Percentiles rank a stretch among this genome's conserved stretches.
Evolutionary conservation across 176 grass and related monocot genomes (phyloP).

Genomic region (Phoenix dactylifera): DNA sequence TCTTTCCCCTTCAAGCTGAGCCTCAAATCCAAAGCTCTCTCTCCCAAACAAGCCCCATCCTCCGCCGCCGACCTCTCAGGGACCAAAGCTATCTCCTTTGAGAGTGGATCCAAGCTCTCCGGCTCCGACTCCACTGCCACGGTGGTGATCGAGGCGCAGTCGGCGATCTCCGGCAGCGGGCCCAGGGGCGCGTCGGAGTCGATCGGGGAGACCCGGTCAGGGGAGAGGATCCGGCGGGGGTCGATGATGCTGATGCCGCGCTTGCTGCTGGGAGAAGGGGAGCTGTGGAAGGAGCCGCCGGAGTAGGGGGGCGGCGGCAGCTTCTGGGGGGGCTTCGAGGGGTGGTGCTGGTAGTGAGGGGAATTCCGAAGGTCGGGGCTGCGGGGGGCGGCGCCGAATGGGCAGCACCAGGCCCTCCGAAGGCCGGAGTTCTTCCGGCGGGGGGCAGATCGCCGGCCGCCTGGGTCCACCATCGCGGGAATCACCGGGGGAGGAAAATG

Average conservation of each 20-base stretch:
- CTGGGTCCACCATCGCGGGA: conserved; percentile 27
- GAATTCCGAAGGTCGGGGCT: conserved; percentile 40
- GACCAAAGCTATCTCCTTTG: conserved; percentile 7
- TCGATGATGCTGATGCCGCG: conserved; percentile 51
- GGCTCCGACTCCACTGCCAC: conserved; percentile 2
- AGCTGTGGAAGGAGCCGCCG: conserved; percentile 41
- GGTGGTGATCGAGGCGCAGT: neutral
- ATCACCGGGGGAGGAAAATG: neutral
- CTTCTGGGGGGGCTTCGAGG: conserved; percentile 41
- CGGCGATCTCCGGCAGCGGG: conserved; percentile 4
- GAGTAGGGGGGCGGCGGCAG: conserved; percentile 25
- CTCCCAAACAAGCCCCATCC: conserved; percentile 16
- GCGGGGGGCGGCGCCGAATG: conserved; percentile 34
- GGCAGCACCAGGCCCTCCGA: conserved; percentile 65
- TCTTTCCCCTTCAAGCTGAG: conserved; percentile 53
- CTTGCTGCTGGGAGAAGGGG: conserved; percentile 44
- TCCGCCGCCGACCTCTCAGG: conserved; percentile 31
- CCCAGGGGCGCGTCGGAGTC: conserved; percentile 39
- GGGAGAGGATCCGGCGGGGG: conserved; percentile 85
- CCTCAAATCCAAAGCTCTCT: conserved; percentile 44
- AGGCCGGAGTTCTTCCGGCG: conserved; percentile 21
- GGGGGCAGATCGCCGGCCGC: conserved; percentile 5
- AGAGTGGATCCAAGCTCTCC: conserved; percentile 9
- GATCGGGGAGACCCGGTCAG: conserved; percentile 81
- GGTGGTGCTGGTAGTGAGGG: neutral